Evolutionary conservation across 495 filamentous ascomycete species (phyloP), one percentile per base, ranked within the genome.

Genomic region (Neurospora sp.): DNA sequence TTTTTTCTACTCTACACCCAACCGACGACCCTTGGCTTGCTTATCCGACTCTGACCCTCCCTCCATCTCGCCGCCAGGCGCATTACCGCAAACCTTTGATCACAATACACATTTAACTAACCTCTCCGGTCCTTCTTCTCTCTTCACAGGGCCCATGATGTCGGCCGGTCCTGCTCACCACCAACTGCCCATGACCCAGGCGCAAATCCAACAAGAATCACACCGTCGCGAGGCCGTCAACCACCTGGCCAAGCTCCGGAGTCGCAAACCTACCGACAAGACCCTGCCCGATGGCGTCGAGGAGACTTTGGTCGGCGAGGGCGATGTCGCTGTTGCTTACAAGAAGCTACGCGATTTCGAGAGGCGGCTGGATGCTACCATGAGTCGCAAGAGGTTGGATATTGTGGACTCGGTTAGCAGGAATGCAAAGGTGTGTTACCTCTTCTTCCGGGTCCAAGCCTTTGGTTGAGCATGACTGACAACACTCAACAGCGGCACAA

Each of bases 361-460:
- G 87, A 88, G 94, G 79, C 88, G 89, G 71, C 85, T 98, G 71
- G 96, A 99, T 84, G 93, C 94, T 31, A 91, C 93, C n/a, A 96
- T 98, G 86, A 92, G 96, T 80, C 88, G 94, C 76, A 99, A 98
- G 85, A 86, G 94, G 73, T 82, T 98, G 73, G 96, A 99, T 80
- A 91, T 97, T 70, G 88, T 92, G 71, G 95, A 97, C 77, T 90
- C 91, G 18, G 88, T 95, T 42, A 92, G 89, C 80, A 89, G 92
- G 71, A 91, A 91, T 71, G 84, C 90, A 69, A 94, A 96, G 86
- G 88, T 89, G 74, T 72, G 80, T 71, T 71, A 9, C n/a, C 18
- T 20, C 42, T n/a, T 44, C 16, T 44, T 8, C 5, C 2, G 40
- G 40, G 40, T 5, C 44, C 9, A 46, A 10, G 27, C 27, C 27